Base-by-base conservation (phyloP, 768 basidiomycete species). In the Xerocomellus intermedius region DNA sequence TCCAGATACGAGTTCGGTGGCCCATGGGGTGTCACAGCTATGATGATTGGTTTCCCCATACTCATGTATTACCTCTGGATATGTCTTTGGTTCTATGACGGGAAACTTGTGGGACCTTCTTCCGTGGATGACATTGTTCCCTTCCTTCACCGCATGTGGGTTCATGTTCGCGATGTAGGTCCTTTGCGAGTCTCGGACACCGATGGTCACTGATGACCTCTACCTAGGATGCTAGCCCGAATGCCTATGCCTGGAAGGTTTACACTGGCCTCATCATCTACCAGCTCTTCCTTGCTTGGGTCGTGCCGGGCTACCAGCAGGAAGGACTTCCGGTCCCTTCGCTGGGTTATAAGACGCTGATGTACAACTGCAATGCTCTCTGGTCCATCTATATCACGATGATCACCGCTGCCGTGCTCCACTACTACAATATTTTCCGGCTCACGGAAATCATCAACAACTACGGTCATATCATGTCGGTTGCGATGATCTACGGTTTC, bases 31-130 rank as follows among this genome's bases (percentile, higher is more conserved):
- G 94, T 95, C 26, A 71, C 84, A 12, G 89, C 88, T 13, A 98
- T 99, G 75, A 98, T 99, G 89, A 78, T 86, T 19, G 87, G 89
- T 44, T 99, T 99, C 69, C 97, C 97, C 0, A 71, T 88, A 24
- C 80, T 98, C 57, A 98, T 99, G 94, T 99, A 97, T 73, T 99
- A 98, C 76, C 82, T 98, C 58, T 98, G 94, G 93, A 92, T 92
- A 55, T 99, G 97, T 67, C 81, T 98, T 35, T 92, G 89, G 85
- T 96, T 95, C 73, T 94, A 98, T 68, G 89, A 97, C 60, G 97
- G 97, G 39, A 80, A 81, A 60, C 76, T 94, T 35, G 82, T 88
- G 8, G 71, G 78, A 59, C 94, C 94, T 1, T 73, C 73, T 14
- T 89, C 89, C 8, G 55, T 81, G 28, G 83, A 82, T 26, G 90